Percentiles rank a stretch among this genome's conserved stretches.
Evolutionary conservation across 2,329 filamentous ascomycete genomes (phyloP).

Genomic region (Colletotrichum zoysiae): DNA sequence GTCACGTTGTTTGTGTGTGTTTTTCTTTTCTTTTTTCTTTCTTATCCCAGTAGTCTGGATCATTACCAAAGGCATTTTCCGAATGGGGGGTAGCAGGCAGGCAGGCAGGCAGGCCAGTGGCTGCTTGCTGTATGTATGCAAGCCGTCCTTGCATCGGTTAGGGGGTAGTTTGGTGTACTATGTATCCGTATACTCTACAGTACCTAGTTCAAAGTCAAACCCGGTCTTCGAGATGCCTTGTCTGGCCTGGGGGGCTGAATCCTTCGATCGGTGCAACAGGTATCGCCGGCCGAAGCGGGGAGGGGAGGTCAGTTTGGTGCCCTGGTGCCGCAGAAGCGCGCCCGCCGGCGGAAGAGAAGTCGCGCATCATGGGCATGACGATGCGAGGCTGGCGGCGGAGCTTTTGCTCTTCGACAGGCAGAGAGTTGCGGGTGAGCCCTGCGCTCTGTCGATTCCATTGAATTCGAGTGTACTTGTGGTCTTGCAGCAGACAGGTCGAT

Average conservation of each 20-base stretch:
- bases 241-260: neutral
- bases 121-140: neutral
- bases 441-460: neutral
- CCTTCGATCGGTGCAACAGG: conserved; percentile 3
- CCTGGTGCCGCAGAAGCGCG: neutral
- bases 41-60: conserved; percentile 2
- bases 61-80: neutral
- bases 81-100: neutral
- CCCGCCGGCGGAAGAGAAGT: neutral
- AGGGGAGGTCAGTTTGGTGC: neutral
- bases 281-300: conserved; percentile 15
- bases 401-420: conserved; percentile 1
- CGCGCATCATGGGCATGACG: neutral
- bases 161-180: no score
- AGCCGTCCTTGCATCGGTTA: conserved; percentile 8
- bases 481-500: neutral
- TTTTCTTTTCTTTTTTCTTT: neutral
- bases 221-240: conserved; percentile 17
- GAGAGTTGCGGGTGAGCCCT: neutral
- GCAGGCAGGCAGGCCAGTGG: neutral
- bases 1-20: neutral
- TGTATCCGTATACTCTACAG: no score
- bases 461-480: neutral
- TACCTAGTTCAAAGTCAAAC: no score
- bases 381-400: neutral